Conservation (phyloP, 177 flowering plant genomes). For the Tripterygium wilfordii region DNA sequence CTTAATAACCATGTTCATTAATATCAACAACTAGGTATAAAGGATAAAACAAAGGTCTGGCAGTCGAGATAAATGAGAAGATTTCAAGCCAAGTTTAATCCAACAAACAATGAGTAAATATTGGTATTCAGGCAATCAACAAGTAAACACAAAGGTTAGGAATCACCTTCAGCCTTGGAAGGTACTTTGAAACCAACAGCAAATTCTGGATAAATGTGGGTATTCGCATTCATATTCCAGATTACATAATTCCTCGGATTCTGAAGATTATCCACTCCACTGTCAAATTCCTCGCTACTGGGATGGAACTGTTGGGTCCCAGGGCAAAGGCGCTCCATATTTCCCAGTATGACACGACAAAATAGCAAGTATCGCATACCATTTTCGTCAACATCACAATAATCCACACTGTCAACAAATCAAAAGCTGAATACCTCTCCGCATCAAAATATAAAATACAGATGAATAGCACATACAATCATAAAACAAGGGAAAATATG, state of each 20-base stretch:
- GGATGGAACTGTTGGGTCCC: conserved; percentile 73
- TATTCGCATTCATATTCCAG: conserved; percentile 73
- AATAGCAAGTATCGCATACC: conserved; percentile 66
- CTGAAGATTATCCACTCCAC: conserved; percentile 68
- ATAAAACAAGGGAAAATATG: no score
- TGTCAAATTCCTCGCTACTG: conserved; percentile 65
- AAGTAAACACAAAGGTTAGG: no score
- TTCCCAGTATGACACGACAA: conserved; percentile 93
- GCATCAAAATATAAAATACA: no score
- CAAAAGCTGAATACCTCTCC: no score
- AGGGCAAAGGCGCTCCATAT: conserved; percentile 62
- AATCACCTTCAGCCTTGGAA: conserved; percentile 61
- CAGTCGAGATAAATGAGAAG: no score
- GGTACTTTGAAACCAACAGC: conserved; percentile 76
- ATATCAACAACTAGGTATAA: no score
- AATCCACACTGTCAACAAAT: conserved; percentile 51
- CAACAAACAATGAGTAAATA: no score
- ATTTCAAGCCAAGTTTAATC: no score
- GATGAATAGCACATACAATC: no score
- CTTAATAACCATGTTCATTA: no score
- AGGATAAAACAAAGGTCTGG: no score
- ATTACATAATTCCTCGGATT: conserved; percentile 54
- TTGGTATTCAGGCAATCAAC: no score
- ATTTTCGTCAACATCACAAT: conserved; percentile 92
- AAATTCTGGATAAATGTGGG: conserved; percentile 81